Evolutionary conservation across 2,329 filamentous ascomycete species (phyloP).

Genomic region (Hypocrella siamensis): DNA sequence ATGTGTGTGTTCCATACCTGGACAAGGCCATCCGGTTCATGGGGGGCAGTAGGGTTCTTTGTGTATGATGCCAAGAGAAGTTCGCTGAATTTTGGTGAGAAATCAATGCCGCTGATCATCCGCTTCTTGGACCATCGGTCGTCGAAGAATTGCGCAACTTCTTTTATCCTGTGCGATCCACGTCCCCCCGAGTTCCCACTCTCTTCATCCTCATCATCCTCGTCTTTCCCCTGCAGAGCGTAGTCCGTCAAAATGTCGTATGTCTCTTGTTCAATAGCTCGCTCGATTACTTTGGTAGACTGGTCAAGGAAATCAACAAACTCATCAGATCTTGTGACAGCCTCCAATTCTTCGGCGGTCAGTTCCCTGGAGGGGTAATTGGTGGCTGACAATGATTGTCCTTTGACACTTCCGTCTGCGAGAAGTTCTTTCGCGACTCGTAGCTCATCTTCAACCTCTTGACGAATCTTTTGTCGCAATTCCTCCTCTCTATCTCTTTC

Average conservation of each 20-base stretch:
- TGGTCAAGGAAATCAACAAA: constrained; percentile 92
- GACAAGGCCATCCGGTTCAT: constrained; percentile 83
- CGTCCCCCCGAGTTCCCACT: constrained; percentile 53
- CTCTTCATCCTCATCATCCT: constrained; percentile 72
- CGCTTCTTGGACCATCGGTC: constrained; percentile 94
- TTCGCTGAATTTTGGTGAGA: constrained; percentile 90
- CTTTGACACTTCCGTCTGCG: constrained; percentile 23
- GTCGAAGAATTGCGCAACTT: constrained; percentile 87
- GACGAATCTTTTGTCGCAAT: constrained; percentile 65
- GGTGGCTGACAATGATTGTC: constrained; percentile 11
- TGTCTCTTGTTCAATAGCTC: constrained; percentile 75
- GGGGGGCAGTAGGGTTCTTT: constrained; percentile 87
- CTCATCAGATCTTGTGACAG: constrained; percentile 81
- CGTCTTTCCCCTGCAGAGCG: constrained; percentile 59
- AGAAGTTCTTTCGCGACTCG: constrained; percentile 51
- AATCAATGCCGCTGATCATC: constrained; percentile 91
- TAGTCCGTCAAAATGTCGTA: constrained; percentile 96
- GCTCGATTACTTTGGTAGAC: constrained; percentile 92
- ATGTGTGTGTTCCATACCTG: constrained; percentile 97
- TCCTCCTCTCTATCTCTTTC: constrained; percentile 79
- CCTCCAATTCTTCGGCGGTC: constrained; percentile 71
- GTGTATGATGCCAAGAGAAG: constrained; percentile 89
- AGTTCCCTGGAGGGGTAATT: constrained; percentile 70
- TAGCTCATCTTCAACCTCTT: constrained; percentile 87
- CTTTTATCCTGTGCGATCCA: constrained; percentile 62